Base-by-base conservation (phyloP, 768 basidiomycete species). In the Russula sp. region DNA sequence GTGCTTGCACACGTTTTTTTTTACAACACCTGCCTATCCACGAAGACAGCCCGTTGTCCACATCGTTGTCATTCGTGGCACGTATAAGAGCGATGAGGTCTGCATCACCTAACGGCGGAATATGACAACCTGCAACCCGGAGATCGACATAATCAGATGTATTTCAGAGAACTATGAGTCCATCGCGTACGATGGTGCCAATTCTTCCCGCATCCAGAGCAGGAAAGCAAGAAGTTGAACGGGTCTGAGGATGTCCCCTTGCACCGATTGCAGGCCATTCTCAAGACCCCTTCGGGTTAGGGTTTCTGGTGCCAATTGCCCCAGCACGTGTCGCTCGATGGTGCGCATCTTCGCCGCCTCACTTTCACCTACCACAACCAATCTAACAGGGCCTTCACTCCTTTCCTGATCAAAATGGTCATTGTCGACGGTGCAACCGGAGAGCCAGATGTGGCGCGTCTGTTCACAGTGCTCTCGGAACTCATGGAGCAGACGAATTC, bases 401-500 rank as follows among this genome's bases (percentile, higher is more conserved):
- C 18, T 13, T 25, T 58, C 22, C 11, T 61, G 16, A 5, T 39
- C 61, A 47, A 45, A 22, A 84, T 84, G 83, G 80, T 80, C 62
- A 79, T 85, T 66, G 72, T 86, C 68, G 82, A 86, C 65, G 65
- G 65, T 43, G 59, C 70, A 59, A 46, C 46, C 1, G 77, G 75
- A 64, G 87, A 88, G 59, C 75, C 81, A 65, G 84, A 86, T 59
- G 75, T 87, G 38, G 74, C 76, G 68, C 84, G 82, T 55, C 79
- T 91, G 52, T 83, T 85, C 81, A 69, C 76, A 36, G 72, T 87
- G 25, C 85, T 96, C 45, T 79, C 82, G 25, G 92, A 95, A 72
- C 83, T 97, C 42, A 83, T 88, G 42, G 88, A 90, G 65, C 89
- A 94, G 72, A 79, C 97, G 60, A 84, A 81, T 59, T 85, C 84